Evolutionary conservation across 495 filamentous ascomycete genomes (phyloP), one percentile per base, ranked within the genome.

Genomic region (Lophiostoma macrostomum): DNA sequence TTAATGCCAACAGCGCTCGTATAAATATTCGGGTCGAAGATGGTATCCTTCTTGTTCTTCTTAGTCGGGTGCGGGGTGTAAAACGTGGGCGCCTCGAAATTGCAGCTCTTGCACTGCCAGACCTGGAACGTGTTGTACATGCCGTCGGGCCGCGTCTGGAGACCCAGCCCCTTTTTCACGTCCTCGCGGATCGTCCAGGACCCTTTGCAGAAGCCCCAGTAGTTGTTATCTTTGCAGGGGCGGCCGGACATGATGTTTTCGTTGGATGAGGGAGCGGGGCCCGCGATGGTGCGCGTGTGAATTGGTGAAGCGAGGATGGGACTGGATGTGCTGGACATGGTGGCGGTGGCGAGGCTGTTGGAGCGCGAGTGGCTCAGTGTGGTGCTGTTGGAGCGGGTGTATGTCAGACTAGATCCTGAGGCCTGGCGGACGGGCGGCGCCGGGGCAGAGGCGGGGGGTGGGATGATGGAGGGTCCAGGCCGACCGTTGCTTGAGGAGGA

Each of bases 121-220:
- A 66, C 67, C 12, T 61, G 63, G 8, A 39, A 41, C 3, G 56
- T 56, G 30, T 56, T 67, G 56, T 73, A 73, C 56, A 73, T 64
- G 12, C 67, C 61, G 2, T 64, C 64, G 0, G 76, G 72, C 12
- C 69, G 64, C 1, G 38, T 66, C 50, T 64, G 64, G 31, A 67
- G 55, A 36, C 66, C 58, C 61, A 75, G 32, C 31, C 70, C 61
- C 48, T 68, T 63, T 52, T 71, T 69, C 10, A 58, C 23, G 18
- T 74, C 71, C 27, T 72, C 68, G 30, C 73, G 69, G 2, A 71
- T 61, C 40, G 71, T 65, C 71, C 73, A 77, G 11, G 74, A 73
- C 22, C 75, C 75, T 68, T 76, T 75, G 69, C 76, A 78, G 68
- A 78, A 77, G 3, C 73, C 74, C 19, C 69, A 70, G 56, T 69